Conservation (phyloP, 805 yeast species). For the Saturnispora hagleri region DNA sequence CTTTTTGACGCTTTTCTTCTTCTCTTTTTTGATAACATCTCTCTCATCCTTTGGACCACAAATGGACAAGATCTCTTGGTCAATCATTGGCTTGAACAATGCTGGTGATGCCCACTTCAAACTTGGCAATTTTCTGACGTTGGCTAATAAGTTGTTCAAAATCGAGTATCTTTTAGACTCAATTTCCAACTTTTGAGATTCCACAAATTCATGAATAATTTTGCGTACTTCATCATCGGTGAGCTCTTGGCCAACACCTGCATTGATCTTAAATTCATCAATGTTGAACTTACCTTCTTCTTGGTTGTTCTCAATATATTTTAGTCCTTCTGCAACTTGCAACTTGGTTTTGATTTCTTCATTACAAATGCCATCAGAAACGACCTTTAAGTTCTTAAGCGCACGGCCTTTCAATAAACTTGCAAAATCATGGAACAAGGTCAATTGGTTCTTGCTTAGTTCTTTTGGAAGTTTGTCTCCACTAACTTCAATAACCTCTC, state of each 20-base stretch:
- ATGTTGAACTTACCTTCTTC: slow-evolving; percentile 28
- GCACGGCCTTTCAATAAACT: slow-evolving; percentile 55
- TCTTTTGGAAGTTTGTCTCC: slow-evolving; percentile 9
- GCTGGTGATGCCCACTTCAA: slow-evolving; percentile 92
- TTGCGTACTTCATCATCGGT: slow-evolving; percentile 54
- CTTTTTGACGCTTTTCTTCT: slow-evolving; percentile 39
- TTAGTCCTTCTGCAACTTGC: slow-evolving; percentile 74
- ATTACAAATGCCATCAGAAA: slow-evolving; percentile 53
- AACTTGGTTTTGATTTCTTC: slow-evolving; percentile 56
- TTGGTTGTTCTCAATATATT: slow-evolving; percentile 49
- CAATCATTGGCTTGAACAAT: slow-evolving; percentile 79
- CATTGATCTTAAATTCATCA: slow-evolving; percentile 47
- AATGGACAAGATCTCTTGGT: slow-evolving; percentile 56
- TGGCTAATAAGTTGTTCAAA: slow-evolving; percentile 70
- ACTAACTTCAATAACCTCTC: slow-evolving; percentile 45
- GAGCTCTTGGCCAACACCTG: slow-evolving; percentile 78
- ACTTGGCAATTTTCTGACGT: slow-evolving; percentile 59
- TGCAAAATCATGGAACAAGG: slow-evolving; percentile 72
- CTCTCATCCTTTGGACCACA: slow-evolving; percentile 96
- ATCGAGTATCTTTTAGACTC: slow-evolving; percentile 66
- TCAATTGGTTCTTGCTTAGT: slow-evolving; percentile 47
- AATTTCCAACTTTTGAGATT: slow-evolving; percentile 49
- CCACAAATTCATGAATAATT: slow-evolving; percentile 52
- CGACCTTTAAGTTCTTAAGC: slow-evolving; percentile 37
- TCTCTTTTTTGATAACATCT: slow-evolving; percentile 72